Evolutionary conservation across 2,329 filamentous ascomycete species (phyloP).

Genomic region (Knufia fluminis): DNA sequence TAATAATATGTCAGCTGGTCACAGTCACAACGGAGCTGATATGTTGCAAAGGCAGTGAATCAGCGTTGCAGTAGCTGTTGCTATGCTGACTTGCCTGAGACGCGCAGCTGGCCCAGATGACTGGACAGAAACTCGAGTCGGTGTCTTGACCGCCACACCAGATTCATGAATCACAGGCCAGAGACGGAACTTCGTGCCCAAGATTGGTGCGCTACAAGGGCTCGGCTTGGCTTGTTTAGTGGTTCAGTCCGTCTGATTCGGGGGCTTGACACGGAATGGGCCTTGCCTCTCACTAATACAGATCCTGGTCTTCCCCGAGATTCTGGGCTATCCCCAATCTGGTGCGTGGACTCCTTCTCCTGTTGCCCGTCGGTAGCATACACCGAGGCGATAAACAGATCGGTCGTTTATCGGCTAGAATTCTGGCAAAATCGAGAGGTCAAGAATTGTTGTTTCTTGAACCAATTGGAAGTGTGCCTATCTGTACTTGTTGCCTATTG

Average conservation of each 20-base stretch:
- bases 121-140: conserved; percentile 6
- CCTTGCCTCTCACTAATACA: conserved; percentile 7
- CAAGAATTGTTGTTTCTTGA: background rate
- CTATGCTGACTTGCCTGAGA: conserved; percentile 1
- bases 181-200: conserved; percentile 7
- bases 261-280: conserved; percentile 3
- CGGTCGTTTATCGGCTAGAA: background rate
- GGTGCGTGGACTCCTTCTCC: background rate
- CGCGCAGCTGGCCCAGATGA: conserved; percentile 7
- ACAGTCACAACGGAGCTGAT: conserved; percentile 8
- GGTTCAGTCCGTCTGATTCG: background rate
- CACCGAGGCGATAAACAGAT: background rate
- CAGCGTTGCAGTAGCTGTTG: conserved; percentile 2
- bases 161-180: conserved; percentile 10
- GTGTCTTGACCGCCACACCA: conserved; percentile 9
- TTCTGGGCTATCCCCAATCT: background rate
- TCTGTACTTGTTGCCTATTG: conserved; percentile 3
- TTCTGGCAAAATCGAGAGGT: background rate
- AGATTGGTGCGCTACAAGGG: conserved; percentile 6
- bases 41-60: conserved; percentile 8
- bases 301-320: background rate
- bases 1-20: conserved; percentile 2
- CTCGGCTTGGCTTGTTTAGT: background rate
- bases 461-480: conserved; percentile 1
- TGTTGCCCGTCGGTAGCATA: background rate